Evolutionary conservation across 2,329 filamentous ascomycete species (phyloP), one percentile per base, ranked within the genome.

Genomic region (Arthrocladium fulminans): DNA sequence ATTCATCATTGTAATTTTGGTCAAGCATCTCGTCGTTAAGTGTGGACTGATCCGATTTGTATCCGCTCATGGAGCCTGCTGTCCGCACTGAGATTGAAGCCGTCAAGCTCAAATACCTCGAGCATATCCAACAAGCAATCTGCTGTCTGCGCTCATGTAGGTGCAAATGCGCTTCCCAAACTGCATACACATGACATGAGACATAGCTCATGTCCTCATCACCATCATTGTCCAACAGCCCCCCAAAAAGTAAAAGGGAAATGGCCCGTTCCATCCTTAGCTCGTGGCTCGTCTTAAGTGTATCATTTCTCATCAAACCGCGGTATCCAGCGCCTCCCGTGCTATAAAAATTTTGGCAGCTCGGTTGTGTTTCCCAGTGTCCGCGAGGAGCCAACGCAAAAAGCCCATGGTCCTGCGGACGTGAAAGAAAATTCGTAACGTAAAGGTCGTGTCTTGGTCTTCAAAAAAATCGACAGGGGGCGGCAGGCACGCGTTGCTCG

Each of bases 351-450:
- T 45, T 25, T 45, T 23, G 32, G 32, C 32, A 30, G 24, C 41
- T 30, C n/a, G 41, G 19, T 22, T 22, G 25, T 17, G 32, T 30
- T 20, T 17, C 41, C 27, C 9, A 17, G 8, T n/a, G 13, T 20
- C 20, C 27, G 27, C 24, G n/a, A 20, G 19, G 13, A 17, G 32
- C 41, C 24, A 32, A 3, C 9, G 13, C 41, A 13, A 4, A 9
- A 30, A 19, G 25, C 13, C 23, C 24, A 12, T 22, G 17, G 19
- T 15, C 10, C 22, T 24, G 24, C 37, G 25, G 15, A 15, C 19
- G 12, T 34, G n/a, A 22, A 54, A 54, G 39, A 49, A 55, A 54
- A 57, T 45, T 59, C 57, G 54, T 58, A 43, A 58, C 57, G 47
- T 58, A 51, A 55, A 35, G 44, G 45, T 57, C 51, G 50, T 58